Percentiles rank a stretch among this genome's conserved stretches.
Conservation (phyloP, 805 yeast genomes). For the Ogataea haglerorum region DNA sequence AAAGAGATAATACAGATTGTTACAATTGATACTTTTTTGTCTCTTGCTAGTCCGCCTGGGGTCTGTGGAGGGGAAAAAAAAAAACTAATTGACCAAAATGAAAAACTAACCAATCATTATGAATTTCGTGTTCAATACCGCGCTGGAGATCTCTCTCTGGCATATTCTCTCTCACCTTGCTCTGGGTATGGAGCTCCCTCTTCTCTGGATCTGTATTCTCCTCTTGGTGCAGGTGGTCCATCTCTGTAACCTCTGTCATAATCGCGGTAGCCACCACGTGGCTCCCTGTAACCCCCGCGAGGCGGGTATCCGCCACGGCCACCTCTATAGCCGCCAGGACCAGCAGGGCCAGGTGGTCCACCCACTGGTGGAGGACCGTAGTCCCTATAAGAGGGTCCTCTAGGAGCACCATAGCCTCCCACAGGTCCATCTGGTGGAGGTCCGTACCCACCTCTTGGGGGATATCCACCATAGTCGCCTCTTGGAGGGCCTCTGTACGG, state of each 20-base stretch:
- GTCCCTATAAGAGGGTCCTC: constrained; percentile 23
- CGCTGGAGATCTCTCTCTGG: constrained; percentile 74
- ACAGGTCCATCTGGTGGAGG: constrained; percentile 25
- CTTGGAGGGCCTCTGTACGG: constrained; percentile 26
- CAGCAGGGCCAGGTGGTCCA: constrained; percentile 7
- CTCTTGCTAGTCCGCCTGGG: constrained; percentile 6
- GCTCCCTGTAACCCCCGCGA: constrained; percentile 31
- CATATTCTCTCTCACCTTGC: constrained; percentile 46
- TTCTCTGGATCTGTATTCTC: constrained; percentile 31
- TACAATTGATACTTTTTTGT: constrained; percentile 8
- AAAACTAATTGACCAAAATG: constrained; percentile 9
- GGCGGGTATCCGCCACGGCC: constrained; percentile 39
- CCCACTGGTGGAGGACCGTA: constrained; percentile 5
- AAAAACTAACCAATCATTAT: constrained; percentile 1
- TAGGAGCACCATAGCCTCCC: constrained; percentile 32
- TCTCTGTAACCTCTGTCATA: constrained; percentile 26
- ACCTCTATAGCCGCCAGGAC: constrained; percentile 33
- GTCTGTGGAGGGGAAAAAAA: constrained; percentile 6
- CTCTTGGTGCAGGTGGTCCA: constrained; percentile 30
- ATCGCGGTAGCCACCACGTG: constrained; percentile 29
- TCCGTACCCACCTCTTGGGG: constrained; percentile 28
- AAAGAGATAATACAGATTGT: constrained; percentile 9
- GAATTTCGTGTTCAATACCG: constrained; percentile 43
- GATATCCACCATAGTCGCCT: constrained; percentile 25
- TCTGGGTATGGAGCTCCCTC: constrained; percentile 35